Evolutionary conservation across 139 green algal genomes (phyloP), one percentile per base, ranked within the genome.

Genomic region (Haematococcus lacustris): DNA sequence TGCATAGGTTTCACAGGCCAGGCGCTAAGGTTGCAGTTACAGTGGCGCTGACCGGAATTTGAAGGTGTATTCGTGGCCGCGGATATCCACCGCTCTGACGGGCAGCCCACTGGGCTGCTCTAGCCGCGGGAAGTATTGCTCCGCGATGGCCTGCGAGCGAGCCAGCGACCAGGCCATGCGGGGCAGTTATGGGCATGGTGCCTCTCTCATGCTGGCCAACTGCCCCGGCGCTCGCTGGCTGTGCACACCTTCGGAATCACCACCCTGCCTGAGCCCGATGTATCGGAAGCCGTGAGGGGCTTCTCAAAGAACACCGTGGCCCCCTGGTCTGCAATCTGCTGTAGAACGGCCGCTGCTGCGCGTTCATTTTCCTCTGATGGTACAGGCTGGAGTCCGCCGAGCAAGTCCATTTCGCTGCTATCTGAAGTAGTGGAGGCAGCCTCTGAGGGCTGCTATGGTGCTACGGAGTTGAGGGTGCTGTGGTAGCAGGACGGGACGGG

Each of bases 231-330:
- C 9, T 9, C 9, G 9, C 9, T 17, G 9, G 43, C 43, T 53
- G 43, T 53, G 35, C 76, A 28, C 70, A 90, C 85, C 82, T 91
- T 91, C 13, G 86, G 86, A 73, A 91, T 82, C 32, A 91, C 86
- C 26, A 91, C 83, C 34, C 86, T 53, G 23, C 86, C 86, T 0
- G 80, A 80, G 23, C 81, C 86, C 50, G 68, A 81, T 25, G 83
- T 77, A 78, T 91, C 86, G 53, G 72, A 84, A 3, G 76, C 79
- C 0, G 86, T 91, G 17, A 91, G 73, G 3, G 76, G 60, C 80
- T 91, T 91, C 53, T 91, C 83, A 59, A 87, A 91, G 75, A 91
- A 88, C 13, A 89, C 73, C 2, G 66, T 73, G 21, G 80, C 83
- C 2, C 80, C 82, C 50, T 83, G 68, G 23, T 73, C 77, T 25